A percentile compares a stretch with the other conserved stretches of the same genome.
Evolutionary conservation across 2,329 filamentous ascomycete genomes (phyloP).

Genomic region (Fusarium dlaminii): DNA sequence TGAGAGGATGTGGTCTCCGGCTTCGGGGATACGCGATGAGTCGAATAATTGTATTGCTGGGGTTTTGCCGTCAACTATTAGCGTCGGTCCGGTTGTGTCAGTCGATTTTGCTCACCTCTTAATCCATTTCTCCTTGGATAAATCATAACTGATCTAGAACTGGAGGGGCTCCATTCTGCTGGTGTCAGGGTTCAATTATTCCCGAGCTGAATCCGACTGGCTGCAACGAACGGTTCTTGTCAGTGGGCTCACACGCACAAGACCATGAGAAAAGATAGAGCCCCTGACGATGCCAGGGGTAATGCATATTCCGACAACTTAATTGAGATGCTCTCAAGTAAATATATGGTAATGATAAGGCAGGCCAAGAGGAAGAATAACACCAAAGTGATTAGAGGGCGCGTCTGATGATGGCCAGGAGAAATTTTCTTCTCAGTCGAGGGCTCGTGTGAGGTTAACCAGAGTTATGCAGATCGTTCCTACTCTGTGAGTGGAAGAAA

Average conservation of each 20-base stretch:
- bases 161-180: conserved; percentile 25
- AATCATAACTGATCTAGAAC: background rate
- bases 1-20: conserved; percentile 6
- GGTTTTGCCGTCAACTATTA: conserved; percentile 2
- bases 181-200: conserved; percentile 31
- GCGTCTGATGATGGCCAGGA: background rate
- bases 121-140: conserved; percentile 19
- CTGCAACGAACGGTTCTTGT: conserved; percentile 30
- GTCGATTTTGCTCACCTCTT: conserved; percentile 1
- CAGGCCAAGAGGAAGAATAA: conserved; percentile 13
- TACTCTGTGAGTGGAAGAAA: background rate
- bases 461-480: background rate
- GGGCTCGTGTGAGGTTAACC: background rate
- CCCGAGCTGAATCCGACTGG: conserved; percentile 27
- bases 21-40: conserved; percentile 25
- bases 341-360: conserved; percentile 29
- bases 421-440: background rate
- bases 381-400: background rate
- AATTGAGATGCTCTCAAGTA: conserved; percentile 26
- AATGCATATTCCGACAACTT: conserved; percentile 14
- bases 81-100: conserved; percentile 15
- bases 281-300: conserved; percentile 25
- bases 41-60: background rate
- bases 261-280: conserved; percentile 18
- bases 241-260: conserved; percentile 13